Evolutionary conservation across 176 grass and related monocot species (phyloP).

Genomic region (Elaeis guineensis): DNA sequence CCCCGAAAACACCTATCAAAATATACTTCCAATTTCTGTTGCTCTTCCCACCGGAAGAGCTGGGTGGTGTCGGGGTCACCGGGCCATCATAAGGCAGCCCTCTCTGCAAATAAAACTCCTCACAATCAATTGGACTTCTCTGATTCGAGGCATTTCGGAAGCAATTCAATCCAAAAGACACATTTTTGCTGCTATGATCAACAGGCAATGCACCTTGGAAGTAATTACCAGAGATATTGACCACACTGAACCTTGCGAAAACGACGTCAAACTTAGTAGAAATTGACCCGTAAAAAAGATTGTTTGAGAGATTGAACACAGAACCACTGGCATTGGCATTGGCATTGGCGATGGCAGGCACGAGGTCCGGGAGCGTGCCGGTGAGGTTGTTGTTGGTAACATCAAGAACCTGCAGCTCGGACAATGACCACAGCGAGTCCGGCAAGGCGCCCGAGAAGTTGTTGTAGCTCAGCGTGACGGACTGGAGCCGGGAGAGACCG

Average conservation of each 20-base stretch:
- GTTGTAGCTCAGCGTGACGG: constrained; percentile 41
- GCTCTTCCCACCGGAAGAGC: constrained; percentile 23
- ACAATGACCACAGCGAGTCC: constrained; percentile 46
- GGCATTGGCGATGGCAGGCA: constrained; percentile 20
- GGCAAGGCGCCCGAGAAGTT: constrained; percentile 49
- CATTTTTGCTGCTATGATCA: constrained; percentile 15
- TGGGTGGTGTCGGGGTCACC: constrained; percentile 12
- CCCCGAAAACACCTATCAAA: constrained; percentile 61
- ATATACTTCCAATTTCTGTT: constrained; percentile 68
- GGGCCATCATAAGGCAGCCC: constrained; percentile 38
- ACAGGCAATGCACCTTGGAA: constrained; percentile 47
- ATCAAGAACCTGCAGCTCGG: constrained; percentile 46
- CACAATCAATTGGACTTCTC: constrained; percentile 43
- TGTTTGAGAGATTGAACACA: constrained; percentile 57
- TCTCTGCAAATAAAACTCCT: constrained; percentile 40
- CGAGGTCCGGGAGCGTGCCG: constrained; percentile 41
- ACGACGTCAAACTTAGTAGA: constrained; percentile 37
- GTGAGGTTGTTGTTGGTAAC: constrained; percentile 61
- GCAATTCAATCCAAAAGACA: constrained; percentile 54
- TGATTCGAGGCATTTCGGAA: constrained; percentile 41
- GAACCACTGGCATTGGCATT: constrained; percentile 19
- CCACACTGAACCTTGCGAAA: constrained; percentile 23
- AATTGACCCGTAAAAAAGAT: constrained; percentile 51
- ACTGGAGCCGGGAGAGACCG: constrained; percentile 3
- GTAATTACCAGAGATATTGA: constrained; percentile 73